Evolutionary conservation across 306 rosid genomes (phyloP), one percentile per base, ranked within the genome.

Genomic region (Sicyos edulis): DNA sequence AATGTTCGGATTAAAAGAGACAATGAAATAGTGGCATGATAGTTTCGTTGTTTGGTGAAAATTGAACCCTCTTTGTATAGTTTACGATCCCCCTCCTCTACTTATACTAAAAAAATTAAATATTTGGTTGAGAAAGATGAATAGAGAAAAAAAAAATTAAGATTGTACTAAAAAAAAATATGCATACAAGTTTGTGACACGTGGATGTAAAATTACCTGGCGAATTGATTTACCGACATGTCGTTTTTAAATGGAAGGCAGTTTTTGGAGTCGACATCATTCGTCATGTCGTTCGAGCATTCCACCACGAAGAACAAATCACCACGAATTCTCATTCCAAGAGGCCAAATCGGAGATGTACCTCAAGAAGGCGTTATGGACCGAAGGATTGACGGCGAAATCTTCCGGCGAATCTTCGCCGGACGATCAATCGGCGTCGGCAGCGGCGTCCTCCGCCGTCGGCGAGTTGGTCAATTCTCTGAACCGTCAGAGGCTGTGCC

Each of bases 311-410:
- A 62, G 50, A 34, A 34, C 50, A 62, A n/a, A 34, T 21, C 69
- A 16, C 47, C 69, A 61, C 49, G 10, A 7, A 61, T 14, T 8
- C 6, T 32, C 45, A 29, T 15, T 61, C 21, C 24, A 9, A 6
- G 19, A 24, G 12, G 20, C 47, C 20, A 21, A 32, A 62, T 56
- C 10, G 51, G 53, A 57, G 56, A 88, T 91, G 97, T 85, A 91
- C 82, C 58, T 89, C 86, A 85, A 87, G 82, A 87, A 87, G 75
- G 84, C 92, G 15, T 42, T 84, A 56, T 91, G 97, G 97, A 79
- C 81, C 17, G 91, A 89, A 75, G 91, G 87, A 9, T 55, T 81
- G 4, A 37, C 68, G 74, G 8, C 44, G 3, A 84, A 81, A 13
- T 71, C 69, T 3, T 75, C 84, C 57, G 47, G 76, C 22, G 87